phyloP scores from a whole-genome alignment of 1,284 basidiomycete genomes.

The Marasmius oreades region DNA sequence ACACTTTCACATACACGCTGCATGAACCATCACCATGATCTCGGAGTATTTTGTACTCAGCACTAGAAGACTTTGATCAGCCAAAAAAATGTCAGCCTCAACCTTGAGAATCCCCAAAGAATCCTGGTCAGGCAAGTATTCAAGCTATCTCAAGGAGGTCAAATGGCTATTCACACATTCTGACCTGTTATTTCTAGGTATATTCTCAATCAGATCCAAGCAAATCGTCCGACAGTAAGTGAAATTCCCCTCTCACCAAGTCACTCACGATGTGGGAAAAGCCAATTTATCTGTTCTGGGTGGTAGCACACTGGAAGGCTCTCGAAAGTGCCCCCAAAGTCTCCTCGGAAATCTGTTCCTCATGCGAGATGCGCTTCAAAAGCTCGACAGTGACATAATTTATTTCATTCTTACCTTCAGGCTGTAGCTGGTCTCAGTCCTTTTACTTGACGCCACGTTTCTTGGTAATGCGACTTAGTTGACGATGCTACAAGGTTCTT shows the following conservation, averaged over 20 bases:
- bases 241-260: neutral
- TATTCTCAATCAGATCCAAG: slow-evolving; percentile 30
- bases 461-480: too few relatives aligned
- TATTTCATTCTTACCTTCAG: too few relatives aligned
- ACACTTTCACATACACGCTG: too few relatives aligned
- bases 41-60: too few relatives aligned
- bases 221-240: slow-evolving; percentile 18
- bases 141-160: neutral
- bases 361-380: slow-evolving; percentile 33
- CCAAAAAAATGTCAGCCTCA: too few relatives aligned
- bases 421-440: too few relatives aligned
- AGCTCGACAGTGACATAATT: slow-evolving; percentile 36
- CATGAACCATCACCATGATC: too few relatives aligned
- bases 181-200: slow-evolving; percentile 23
- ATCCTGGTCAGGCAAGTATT: slow-evolving; percentile 30
- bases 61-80: too few relatives aligned
- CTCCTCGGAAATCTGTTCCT: slow-evolving; percentile 38
- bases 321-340: slow-evolving; percentile 19
- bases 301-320: slow-evolving; percentile 10
- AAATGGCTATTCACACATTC: neutral
- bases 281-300: slow-evolving; percentile 9
- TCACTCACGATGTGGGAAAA: too few relatives aligned
- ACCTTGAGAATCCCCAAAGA: too few relatives aligned
- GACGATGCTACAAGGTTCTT: too few relatives aligned
- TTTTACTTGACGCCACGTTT: too few relatives aligned